Base-by-base conservation (phyloP, 306 rosid species). In the Rosa chinensis region DNA sequence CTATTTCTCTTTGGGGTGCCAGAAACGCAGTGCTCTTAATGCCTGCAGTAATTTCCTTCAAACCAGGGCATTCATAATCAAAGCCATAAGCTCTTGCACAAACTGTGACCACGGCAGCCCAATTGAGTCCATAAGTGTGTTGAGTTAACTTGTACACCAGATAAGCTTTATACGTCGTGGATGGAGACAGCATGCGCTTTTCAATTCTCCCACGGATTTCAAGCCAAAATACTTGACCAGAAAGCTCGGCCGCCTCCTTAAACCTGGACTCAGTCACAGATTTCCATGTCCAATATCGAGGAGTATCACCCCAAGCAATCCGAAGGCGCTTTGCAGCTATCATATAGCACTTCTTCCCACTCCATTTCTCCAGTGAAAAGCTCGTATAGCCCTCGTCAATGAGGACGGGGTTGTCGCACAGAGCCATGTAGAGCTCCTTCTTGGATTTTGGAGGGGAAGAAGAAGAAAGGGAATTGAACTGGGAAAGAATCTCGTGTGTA, bases 131-230 rank as follows among this genome's bases (percentile, higher is more conserved):
- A n/a, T n/a, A n/a, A n/a, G n/a, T n/a, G n/a, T n/a, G n/a, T n/a
- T n/a, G n/a, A n/a, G n/a, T n/a, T n/a, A 48, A 49, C 84, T 83
- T 90, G 81, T 78, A 92, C 69, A 92, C 94, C 14, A 92, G 82
- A 48, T 88, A 88, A 18, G 89, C 93, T 16, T 87, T 76, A 25
- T 90, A 92, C 44, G 45, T 1, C 2, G 97, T 92, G 5, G 56
- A 23, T 3, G 84, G 82, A 2, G 97, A 89, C 37, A 92, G 56
- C 82, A 82, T 73, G 25, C 74, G 0, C 6, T 66, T 78, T 12
- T 81, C 80, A 0, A 90, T 86, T 78, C 77, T 56, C 7, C 95
- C 96, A 5, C 84, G 77, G 12, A 92, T 85, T 77, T 92, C 96
- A 63, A 92, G 78, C 93, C 97, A 90, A 21, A 91, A 86, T 58